Evolutionary conservation across 306 rosid genomes (phyloP).

Genomic region (Fragaria iinumae): DNA sequence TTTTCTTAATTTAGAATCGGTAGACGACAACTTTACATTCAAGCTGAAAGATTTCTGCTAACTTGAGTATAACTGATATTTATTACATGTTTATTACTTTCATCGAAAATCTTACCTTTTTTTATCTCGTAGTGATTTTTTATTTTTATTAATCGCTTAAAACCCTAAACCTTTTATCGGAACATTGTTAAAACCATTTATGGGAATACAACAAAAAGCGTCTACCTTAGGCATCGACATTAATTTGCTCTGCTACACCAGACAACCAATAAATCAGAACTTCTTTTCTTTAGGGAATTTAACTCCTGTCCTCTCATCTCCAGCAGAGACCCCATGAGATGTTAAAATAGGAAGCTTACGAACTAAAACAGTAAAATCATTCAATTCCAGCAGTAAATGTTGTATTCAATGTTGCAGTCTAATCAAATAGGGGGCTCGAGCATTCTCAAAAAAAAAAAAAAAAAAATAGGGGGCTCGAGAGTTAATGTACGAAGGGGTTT

Average conservation of each 20-base stretch:
- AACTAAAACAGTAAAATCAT: conserved; percentile 10
- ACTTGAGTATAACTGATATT: too few relatives aligned
- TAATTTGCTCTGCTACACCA: background rate
- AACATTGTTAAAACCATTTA: background rate
- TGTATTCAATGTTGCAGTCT: conserved; percentile 6
- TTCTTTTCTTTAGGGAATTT: too few relatives aligned
- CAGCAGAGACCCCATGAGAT: background rate
- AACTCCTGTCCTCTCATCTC: background rate
- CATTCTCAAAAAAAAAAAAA: too few relatives aligned
- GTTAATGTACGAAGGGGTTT: conserved; percentile 1
- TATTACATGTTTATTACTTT: too few relatives aligned
- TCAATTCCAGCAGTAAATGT: conserved; percentile 3
- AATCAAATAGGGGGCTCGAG: background rate
- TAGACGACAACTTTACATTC: too few relatives aligned
- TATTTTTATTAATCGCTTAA: too few relatives aligned
- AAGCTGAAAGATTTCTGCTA: too few relatives aligned
- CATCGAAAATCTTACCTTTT: too few relatives aligned
- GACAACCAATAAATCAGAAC: background rate
- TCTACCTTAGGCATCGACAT: background rate
- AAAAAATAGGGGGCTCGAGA: background rate
- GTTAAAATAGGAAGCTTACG: background rate
- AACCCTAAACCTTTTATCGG: background rate
- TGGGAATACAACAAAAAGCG: background rate
- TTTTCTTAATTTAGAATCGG: too few relatives aligned
- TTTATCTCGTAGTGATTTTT: too few relatives aligned